phyloP scores from a whole-genome alignment of 768 basidiomycete species.

The Chalciporus chontae region DNA sequence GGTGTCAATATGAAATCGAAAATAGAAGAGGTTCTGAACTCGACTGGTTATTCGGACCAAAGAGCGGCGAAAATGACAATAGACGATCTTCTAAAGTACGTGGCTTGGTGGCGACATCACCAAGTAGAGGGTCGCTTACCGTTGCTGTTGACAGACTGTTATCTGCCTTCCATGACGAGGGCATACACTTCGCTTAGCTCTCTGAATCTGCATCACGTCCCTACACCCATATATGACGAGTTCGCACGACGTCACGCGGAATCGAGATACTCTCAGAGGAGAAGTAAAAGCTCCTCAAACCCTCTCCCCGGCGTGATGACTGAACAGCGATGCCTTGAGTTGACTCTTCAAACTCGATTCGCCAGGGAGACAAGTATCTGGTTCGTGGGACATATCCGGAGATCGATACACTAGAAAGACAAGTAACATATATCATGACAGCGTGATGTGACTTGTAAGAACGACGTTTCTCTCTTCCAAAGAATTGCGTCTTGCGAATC shows the following conservation, averaged over 20 bases:
- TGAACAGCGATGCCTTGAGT: too few species aligned
- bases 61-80: conserved; percentile 93
- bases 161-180: conserved; percentile 70
- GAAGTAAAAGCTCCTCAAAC: too few species aligned
- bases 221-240: too few species aligned
- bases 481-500: neutral
- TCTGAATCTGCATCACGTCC: too few species aligned
- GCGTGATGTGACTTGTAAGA: neutral
- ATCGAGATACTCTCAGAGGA: too few species aligned
- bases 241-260: neutral
- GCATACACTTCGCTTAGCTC: conserved; percentile 64
- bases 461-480: neutral
- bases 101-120: conserved; percentile 10
- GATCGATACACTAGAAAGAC: too few species aligned
- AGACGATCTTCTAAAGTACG: conserved; percentile 86
- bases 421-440: too few species aligned
- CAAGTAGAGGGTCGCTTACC: neutral
- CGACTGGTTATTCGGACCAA: conserved; percentile 69
- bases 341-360: too few species aligned
- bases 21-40: conserved; percentile 69
- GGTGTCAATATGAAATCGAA: conserved; percentile 63
- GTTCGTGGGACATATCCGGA: too few species aligned
- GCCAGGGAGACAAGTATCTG: too few species aligned
- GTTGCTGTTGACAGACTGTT: conserved; percentile 44
- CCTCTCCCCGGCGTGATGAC: too few species aligned